Evolutionary conservation across 805 yeast genomes (phyloP).

Genomic region (Komagataella phaffii): DNA sequence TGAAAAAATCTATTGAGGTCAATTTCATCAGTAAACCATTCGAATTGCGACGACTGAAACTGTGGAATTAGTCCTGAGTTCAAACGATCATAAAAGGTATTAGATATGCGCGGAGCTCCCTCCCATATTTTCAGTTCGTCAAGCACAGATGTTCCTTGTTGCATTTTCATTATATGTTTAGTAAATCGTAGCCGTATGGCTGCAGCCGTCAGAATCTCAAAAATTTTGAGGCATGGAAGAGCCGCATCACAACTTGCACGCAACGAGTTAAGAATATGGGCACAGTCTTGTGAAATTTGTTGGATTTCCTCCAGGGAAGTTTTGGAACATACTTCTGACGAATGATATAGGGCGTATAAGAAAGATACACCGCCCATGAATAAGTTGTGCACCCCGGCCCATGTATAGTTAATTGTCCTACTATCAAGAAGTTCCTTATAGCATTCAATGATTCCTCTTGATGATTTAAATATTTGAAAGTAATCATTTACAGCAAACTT

Average conservation of each 20-base stretch:
- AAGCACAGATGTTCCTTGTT: not conserved
- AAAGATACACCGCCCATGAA: constrained; percentile 86
- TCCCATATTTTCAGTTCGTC: constrained; percentile 1
- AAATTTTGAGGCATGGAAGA: constrained; percentile 51
- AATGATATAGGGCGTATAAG: constrained; percentile 62
- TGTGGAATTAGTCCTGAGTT: not conserved
- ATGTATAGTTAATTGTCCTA: constrained; percentile 64
- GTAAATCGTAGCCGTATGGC: constrained; percentile 46
- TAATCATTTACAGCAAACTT: constrained; percentile 40
- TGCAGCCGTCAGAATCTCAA: constrained; percentile 60
- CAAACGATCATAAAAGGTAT: not conserved
- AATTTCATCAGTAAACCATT: constrained; percentile 22
- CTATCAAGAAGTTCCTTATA: constrained; percentile 45
- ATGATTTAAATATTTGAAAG: constrained; percentile 42
- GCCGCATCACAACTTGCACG: constrained; percentile 73
- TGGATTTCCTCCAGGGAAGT: constrained; percentile 38
- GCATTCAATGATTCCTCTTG: constrained; percentile 51
- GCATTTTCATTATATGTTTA: constrained; percentile 6
- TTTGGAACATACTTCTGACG: constrained; percentile 34
- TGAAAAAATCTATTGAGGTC: constrained; percentile 33
- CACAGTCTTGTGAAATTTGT: constrained; percentile 30
- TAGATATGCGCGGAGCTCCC: constrained; percentile 1
- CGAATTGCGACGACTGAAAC: constrained; percentile 9
- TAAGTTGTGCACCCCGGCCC: constrained; percentile 86
- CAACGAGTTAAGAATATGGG: constrained; percentile 45